Base-by-base conservation (phyloP, 345 rosid genomes). In the Populus deltoides region DNA sequence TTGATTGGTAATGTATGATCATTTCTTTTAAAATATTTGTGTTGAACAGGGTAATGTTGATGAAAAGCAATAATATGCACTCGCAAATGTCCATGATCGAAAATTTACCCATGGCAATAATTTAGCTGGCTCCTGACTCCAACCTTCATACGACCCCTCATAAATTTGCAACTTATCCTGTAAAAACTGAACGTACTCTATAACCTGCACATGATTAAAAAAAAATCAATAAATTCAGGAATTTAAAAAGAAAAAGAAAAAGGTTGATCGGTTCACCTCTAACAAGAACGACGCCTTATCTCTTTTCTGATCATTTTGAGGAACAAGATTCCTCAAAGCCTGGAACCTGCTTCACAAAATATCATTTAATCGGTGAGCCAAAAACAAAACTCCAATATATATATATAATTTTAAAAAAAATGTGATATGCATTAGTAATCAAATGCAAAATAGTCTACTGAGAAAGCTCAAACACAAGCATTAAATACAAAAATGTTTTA, bases 221-320 rank as follows among this genome's bases (percentile, higher is more conserved):
- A 57, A 27, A 51, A 1, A 1, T 71, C 39, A 59, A 41, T 27
- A 2, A 51, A 25, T 33, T 9, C 13, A 68, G 69, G 57, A 24
- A 11, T 20, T 12, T 2, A 72, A 73, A 71, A 55, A 20, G 13
- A 38, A 36, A n/a, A 36, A 20, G 15, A 11, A 10, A 25, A 35
- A 29, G 24, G 33, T 8, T 29, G 7, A 10, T 36, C 16, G 27
- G 15, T 72, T 53, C 72, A 82, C 85, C 85, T 82, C 85, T 66
- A 78, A 75, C 74, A 82, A 75, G 79, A 82, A 71, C 20, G 85
- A 82, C 57, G 85, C 85, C 36, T 82, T 82, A 24, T 82, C 85
- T 61, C 82, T 82, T 71, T 82, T 82, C 71, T 82, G 85, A 75
- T 82, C 85, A 82, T 78, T 78, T 57, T 82, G 85, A 63, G 85